These are phyloP conservation scores for Crataegus laevigata DNA, from an alignment of 306 rosid species.

Conservation along the genomic window DNA sequence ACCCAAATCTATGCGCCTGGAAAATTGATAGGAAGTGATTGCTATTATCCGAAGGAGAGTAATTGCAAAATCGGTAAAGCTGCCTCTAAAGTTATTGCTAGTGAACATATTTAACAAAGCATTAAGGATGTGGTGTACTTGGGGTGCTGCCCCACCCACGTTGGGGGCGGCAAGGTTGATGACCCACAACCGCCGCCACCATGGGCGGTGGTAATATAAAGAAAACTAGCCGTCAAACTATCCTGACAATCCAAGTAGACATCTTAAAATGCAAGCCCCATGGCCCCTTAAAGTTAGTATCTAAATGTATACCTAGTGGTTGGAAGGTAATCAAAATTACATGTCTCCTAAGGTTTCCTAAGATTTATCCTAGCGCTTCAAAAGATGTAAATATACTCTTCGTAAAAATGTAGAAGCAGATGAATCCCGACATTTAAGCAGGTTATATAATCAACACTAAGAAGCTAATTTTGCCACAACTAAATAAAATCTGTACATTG, in stretches of 20 bases:
- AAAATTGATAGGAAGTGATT: slow-evolving; percentile 14
- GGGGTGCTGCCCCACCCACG: neutral
- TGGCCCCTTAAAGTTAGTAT: neutral
- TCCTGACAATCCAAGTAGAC: neutral
- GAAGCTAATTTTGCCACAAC: slow-evolving; percentile 25
- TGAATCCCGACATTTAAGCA: slow-evolving; percentile 12
- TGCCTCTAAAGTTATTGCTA: too few species aligned
- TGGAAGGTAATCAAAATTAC: neutral
- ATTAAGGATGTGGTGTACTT: neutral
- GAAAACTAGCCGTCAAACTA: neutral
- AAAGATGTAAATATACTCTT: neutral
- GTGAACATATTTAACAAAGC: neutral
- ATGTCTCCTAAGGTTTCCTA: neutral
- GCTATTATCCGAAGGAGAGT: neutral
- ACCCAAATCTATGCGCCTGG: slow-evolving; percentile 29
- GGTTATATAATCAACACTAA: slow-evolving; percentile 9
- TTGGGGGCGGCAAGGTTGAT: too few species aligned
- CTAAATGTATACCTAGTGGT: neutral
- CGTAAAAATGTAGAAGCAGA: neutral
- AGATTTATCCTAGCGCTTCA: neutral
- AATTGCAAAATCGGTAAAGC: too few species aligned
- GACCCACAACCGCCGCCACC: too few species aligned
- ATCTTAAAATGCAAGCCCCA: neutral
- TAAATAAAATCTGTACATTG: slow-evolving; percentile 28
- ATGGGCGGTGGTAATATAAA: too few species aligned